Percentiles rank a stretch among this genome's conserved stretches.
These are phyloP conservation scores for Monocercomonoides exilis DNA, from an alignment of 78 protist genomes.

Conservation along the genomic window DNA sequence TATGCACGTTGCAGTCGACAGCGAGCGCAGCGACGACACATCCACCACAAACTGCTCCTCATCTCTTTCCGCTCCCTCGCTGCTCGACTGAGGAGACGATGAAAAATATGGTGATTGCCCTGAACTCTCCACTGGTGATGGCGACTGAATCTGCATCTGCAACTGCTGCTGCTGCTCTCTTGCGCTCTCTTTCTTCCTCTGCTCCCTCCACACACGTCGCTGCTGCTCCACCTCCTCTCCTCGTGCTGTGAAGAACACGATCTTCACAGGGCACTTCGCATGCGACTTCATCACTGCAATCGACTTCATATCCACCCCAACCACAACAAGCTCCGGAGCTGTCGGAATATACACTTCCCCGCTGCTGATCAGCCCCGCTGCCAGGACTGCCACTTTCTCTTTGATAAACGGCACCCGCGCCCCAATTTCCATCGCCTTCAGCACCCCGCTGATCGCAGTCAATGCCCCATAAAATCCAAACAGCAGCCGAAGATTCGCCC, in stretches of 20 bases:
- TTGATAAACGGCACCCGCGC: background rate
- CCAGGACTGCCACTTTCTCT: background rate
- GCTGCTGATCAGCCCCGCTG: background rate
- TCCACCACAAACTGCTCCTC: background rate
- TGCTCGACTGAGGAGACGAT: too few species aligned
- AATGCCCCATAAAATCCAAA: background rate
- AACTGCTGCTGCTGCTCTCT: too few species aligned
- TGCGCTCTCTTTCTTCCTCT: too few species aligned
- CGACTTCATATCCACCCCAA: background rate
- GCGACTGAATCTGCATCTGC: background rate
- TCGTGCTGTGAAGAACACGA: background rate
- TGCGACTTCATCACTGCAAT: conserved; percentile 16
- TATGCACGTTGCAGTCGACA: too few species aligned
- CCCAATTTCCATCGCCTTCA: too few species aligned
- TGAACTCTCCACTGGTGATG: background rate
- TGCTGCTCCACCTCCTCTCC: background rate
- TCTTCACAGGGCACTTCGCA: background rate
- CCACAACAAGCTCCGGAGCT: background rate
- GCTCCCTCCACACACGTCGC: too few species aligned
- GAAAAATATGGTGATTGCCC: too few species aligned
- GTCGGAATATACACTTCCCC: background rate
- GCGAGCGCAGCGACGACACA: background rate
- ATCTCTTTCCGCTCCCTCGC: background rate
- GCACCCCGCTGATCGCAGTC: conserved; percentile 1
- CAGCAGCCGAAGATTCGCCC: background rate